Evolutionary conservation across 768 basidiomycete species (phyloP).

Genomic region (Leccinum variicolor): DNA sequence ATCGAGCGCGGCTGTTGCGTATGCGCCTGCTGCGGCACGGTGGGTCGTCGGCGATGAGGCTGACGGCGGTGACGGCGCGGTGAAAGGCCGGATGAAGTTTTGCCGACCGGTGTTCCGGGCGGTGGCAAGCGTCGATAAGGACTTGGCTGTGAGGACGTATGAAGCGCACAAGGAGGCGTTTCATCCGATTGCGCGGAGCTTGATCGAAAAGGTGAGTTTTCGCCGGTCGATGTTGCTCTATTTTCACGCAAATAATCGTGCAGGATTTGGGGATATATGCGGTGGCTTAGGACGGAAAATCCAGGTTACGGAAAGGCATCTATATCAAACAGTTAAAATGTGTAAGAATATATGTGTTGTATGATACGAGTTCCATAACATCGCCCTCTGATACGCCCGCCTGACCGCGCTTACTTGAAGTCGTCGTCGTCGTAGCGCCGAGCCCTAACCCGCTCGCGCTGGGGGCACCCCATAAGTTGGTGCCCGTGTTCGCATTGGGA

Average conservation of each 20-base stretch:
- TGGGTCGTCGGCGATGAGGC: conserved; percentile 66
- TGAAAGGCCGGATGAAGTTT: conserved; percentile 86
- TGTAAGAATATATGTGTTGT: background rate
- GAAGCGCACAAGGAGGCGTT: conserved; percentile 47
- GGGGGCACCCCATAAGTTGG: conserved; percentile 34
- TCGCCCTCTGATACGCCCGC: background rate
- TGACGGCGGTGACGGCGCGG: conserved; percentile 36
- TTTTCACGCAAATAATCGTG: background rate
- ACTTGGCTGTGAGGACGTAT: conserved; percentile 53
- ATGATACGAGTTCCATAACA: background rate
- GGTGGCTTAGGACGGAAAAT: background rate
- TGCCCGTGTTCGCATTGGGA: conserved; percentile 24
- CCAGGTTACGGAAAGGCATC: background rate
- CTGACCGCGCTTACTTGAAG: conserved; percentile 50
- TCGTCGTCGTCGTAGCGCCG: conserved; percentile 20
- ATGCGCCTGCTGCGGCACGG: conserved; percentile 50
- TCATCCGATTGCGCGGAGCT: conserved; percentile 72
- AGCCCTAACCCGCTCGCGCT: background rate
- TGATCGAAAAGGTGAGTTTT: conserved; percentile 67
- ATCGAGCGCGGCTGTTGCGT: conserved; percentile 46
- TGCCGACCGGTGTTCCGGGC: conserved; percentile 66
- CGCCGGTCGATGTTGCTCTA: background rate
- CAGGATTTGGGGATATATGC: conserved; percentile 12
- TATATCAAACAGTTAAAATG: background rate
- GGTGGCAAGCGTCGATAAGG: conserved; percentile 48